Evolutionary conservation across 371 early-diverging fungal genomes (phyloP).

Genomic region (Chytridium lagenaria): DNA sequence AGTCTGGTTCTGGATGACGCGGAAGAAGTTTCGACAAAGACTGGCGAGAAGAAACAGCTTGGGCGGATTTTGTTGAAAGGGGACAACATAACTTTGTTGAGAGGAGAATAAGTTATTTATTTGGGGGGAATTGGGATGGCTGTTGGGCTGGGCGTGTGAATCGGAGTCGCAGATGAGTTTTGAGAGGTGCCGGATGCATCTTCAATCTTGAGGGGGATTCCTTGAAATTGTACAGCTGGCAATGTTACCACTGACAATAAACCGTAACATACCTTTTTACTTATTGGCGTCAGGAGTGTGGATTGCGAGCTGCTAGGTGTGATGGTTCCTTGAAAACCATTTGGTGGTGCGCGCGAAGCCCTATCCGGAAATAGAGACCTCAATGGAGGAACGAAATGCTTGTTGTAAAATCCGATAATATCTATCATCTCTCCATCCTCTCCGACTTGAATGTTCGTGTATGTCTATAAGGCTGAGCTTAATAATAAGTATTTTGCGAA

Average conservation of each 20-base stretch:
- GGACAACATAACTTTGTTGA: slow-evolving; percentile 76
- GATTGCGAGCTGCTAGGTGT: no score
- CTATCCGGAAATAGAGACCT: not conserved
- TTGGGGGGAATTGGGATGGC: not conserved
- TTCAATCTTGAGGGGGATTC: slow-evolving; percentile 1
- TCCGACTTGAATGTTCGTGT: not conserved
- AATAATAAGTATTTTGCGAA: not conserved
- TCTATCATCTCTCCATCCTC: not conserved
- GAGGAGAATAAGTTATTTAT: slow-evolving; percentile 30
- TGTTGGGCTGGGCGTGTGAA: not conserved
- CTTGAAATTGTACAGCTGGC: slow-evolving; percentile 10
- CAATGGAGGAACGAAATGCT: not conserved
- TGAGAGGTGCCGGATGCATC: not conserved
- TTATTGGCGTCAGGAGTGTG: slow-evolving; percentile 7
- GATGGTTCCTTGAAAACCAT: not conserved
- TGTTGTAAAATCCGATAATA: slow-evolving; percentile 9
- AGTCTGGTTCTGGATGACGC: slow-evolving; percentile 91
- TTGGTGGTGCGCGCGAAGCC: not conserved
- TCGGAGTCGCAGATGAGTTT: not conserved
- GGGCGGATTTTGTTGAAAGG: slow-evolving; percentile 91
- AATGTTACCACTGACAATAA: not conserved
- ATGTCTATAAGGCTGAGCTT: not conserved
- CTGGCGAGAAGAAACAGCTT: slow-evolving; percentile 65
- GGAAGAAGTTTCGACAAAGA: slow-evolving; percentile 81
- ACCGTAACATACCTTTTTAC: not conserved